Percentiles rank a stretch among this genome's conserved stretches.
These are phyloP conservation scores for Hawksworthiomyces lignivorus DNA, from an alignment of 2,329 filamentous ascomycete species.

Conservation along the genomic window DNA sequence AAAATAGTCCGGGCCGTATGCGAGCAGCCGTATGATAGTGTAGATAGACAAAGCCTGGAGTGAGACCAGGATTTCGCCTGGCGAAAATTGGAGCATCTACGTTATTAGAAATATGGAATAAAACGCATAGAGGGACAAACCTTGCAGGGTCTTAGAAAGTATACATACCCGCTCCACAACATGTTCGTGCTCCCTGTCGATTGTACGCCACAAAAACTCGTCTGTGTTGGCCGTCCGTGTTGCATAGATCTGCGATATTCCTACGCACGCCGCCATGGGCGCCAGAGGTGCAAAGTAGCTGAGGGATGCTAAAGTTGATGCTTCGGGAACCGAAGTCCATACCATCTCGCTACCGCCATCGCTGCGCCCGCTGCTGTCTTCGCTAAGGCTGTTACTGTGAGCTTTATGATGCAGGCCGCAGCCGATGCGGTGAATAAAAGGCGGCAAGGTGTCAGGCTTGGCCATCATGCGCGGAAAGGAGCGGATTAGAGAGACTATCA, in stretches of 20 bases:
- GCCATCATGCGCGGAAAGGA: slow-evolving; percentile 24
- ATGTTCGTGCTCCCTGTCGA: slow-evolving; percentile 17
- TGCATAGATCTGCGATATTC: slow-evolving; percentile 20
- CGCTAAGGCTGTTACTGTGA: no score
- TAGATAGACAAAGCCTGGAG: slow-evolving; percentile 22
- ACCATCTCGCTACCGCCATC: no score
- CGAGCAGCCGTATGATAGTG: slow-evolving; percentile 23
- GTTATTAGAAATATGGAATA: no score
- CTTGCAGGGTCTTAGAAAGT: no score
- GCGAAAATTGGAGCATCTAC: neutral
- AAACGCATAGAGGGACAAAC: no score
- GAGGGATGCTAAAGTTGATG: no score
- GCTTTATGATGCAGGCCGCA: slow-evolving; percentile 8
- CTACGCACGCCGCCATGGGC: slow-evolving; percentile 19
- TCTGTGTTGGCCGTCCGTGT: slow-evolving; percentile 17
- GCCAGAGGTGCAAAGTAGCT: slow-evolving; percentile 11
- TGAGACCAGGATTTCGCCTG: slow-evolving; percentile 13
- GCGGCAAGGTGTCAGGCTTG: slow-evolving; percentile 22
- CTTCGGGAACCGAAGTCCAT: no score
- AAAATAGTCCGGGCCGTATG: slow-evolving; percentile 12
- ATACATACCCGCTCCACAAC: slow-evolving; percentile 14
- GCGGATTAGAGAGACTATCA: slow-evolving; percentile 20
- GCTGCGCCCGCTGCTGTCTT: no score
- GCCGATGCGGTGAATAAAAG: slow-evolving; percentile 22
- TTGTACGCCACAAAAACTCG: slow-evolving; percentile 21